These are phyloP conservation scores for Chalara sp. DNA, from an alignment of 2,329 filamentous ascomycete genomes.

Conservation along the genomic window DNA sequence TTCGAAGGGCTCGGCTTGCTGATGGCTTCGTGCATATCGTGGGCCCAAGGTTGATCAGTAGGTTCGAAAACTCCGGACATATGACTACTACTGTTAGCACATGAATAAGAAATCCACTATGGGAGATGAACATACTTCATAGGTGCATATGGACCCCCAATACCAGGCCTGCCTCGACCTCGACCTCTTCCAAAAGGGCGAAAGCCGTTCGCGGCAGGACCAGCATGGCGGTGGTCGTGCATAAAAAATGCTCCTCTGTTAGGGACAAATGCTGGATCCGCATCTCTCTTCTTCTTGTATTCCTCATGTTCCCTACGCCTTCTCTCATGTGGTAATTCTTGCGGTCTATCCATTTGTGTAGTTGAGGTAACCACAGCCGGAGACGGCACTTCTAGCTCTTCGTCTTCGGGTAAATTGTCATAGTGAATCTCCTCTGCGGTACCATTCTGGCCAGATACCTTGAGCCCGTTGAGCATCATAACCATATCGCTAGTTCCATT, in stretches of 20 bases:
- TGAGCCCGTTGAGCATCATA: conserved; percentile 47
- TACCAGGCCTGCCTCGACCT: conserved; percentile 51
- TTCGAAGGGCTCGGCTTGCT: conserved; percentile 33
- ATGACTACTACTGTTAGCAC: conserved; percentile 29
- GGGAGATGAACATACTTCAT: conserved; percentile 49
- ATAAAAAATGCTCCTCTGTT: conserved; percentile 95
- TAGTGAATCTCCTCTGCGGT: conserved; percentile 19
- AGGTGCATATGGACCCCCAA: conserved; percentile 51
- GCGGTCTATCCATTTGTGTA: conserved; percentile 33
- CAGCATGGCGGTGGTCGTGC: conserved; percentile 82
- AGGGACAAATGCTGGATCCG: conserved; percentile 88
- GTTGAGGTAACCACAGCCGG: conserved; percentile 30
- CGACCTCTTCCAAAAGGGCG: conserved; percentile 61
- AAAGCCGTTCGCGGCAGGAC: conserved; percentile 72
- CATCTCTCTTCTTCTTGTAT: conserved; percentile 79
- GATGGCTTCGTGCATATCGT: conserved; percentile 85
- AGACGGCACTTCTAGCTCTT: conserved; percentile 19
- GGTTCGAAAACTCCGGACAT: conserved; percentile 47
- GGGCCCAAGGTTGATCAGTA: conserved; percentile 74
- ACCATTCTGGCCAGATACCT: conserved; percentile 21
- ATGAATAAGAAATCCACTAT: conserved; percentile 2
- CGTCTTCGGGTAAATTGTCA: conserved; percentile 26
- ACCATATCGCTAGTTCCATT: conserved; percentile 42
- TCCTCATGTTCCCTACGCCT: conserved; percentile 84
- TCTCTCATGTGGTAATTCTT: conserved; percentile 58